A percentile compares a stretch with the other conserved stretches of the same genome.
Conservation (phyloP, 2,329 filamentous ascomycete species). For the Capronia epimyces region DNA sequence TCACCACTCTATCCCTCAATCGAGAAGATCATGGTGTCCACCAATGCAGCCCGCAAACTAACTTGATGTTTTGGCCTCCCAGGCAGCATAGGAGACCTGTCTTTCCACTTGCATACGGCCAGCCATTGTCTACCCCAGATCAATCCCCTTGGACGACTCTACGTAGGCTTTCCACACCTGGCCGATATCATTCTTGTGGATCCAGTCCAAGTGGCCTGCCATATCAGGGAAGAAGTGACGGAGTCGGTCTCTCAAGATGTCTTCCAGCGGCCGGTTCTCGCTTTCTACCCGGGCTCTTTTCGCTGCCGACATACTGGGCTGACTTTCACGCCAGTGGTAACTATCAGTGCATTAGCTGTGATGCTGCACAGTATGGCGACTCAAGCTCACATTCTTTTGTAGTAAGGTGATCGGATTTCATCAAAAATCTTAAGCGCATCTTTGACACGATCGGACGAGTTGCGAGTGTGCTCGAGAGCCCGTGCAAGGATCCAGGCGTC, state of each 20-base stretch:
- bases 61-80: too few species aligned
- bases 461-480: conserved; percentile 26
- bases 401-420: conserved; percentile 38
- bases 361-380: too few species aligned
- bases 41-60: too few species aligned
- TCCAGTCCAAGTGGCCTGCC: neutral
- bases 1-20: too few species aligned
- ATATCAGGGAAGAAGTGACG: neutral
- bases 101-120: too few species aligned
- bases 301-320: too few species aligned
- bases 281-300: neutral
- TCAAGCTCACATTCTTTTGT: conserved; percentile 35
- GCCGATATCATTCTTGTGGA: conserved; percentile 3
- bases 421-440: conserved; percentile 37
- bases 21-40: too few species aligned
- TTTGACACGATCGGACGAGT: conserved; percentile 18
- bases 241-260: neutral
- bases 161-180: conserved; percentile 5
- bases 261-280: neutral
- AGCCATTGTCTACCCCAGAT: too few species aligned
- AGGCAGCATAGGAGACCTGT: too few species aligned
- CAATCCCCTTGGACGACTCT: too few species aligned
- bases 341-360: too few species aligned
- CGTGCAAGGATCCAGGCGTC: conserved; percentile 43
- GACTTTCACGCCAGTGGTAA: too few species aligned